phyloP scores from a whole-genome alignment of 2,329 filamentous ascomycete species.

The Coniochaeta prunicola region DNA sequence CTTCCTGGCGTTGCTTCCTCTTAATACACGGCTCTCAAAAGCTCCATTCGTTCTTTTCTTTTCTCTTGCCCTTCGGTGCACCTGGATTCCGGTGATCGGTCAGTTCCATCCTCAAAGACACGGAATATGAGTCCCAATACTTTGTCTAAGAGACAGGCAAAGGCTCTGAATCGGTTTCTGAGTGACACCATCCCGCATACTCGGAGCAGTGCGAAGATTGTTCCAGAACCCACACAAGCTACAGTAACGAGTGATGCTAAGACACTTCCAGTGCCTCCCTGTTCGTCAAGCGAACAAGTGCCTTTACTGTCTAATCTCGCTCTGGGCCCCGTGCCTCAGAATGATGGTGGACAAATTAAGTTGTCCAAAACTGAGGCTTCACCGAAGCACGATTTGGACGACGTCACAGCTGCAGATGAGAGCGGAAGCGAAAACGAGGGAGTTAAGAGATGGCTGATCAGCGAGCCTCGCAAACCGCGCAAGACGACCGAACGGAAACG shows the following conservation, averaged over 20 bases:
- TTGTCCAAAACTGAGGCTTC: background rate
- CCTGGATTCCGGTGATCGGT: background rate
- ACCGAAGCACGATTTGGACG: background rate
- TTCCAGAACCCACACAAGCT: background rate
- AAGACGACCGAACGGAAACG: conserved; percentile 40
- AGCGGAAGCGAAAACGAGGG: conserved; percentile 18
- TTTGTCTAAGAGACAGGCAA: background rate
- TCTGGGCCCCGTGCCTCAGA: background rate
- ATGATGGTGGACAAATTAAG: background rate
- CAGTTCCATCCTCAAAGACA: background rate
- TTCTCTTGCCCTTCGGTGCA: background rate
- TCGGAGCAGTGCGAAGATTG: background rate
- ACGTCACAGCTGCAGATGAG: background rate
- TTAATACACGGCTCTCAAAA: background rate
- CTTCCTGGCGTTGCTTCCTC: background rate
- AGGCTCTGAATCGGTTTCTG: background rate
- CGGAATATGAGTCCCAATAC: background rate
- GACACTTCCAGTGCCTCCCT: background rate
- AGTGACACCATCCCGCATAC: background rate
- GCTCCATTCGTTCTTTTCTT: no score
- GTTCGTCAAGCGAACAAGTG: background rate
- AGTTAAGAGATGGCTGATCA: conserved; percentile 16
- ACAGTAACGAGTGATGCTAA: background rate
- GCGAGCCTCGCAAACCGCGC: conserved; percentile 21
- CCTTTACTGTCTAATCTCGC: background rate